Evolutionary conservation across 495 filamentous ascomycete genomes (phyloP).

Genomic region (Halenospora varia): DNA sequence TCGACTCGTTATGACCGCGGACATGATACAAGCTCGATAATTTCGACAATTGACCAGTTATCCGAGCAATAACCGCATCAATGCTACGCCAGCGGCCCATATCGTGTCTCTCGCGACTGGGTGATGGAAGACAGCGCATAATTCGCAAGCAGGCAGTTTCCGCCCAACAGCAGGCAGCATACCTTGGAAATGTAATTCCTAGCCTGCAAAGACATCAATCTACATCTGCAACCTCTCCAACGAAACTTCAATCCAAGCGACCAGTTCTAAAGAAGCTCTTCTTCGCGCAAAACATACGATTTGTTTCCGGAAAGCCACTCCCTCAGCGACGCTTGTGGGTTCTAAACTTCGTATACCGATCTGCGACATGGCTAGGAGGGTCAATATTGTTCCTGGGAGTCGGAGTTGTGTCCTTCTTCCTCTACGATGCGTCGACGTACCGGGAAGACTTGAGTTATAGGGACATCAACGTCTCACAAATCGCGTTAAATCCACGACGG

Average conservation of each 20-base stretch:
- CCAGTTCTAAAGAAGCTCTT: slow-evolving; percentile 5
- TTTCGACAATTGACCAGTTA: background rate
- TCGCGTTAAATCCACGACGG: slow-evolving; percentile 73
- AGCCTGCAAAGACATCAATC: background rate
- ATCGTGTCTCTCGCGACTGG: slow-evolving; percentile 2
- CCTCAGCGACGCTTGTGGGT: slow-evolving; percentile 38
- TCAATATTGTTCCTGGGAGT: slow-evolving; percentile 40
- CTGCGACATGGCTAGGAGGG: slow-evolving; percentile 44
- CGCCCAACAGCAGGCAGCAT: background rate
- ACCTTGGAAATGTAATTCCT: background rate
- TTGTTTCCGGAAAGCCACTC: slow-evolving; percentile 44
- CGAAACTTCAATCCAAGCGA: background rate
- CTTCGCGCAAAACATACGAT: slow-evolving; percentile 7
- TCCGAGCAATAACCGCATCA: slow-evolving; percentile 6
- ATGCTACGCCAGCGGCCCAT: slow-evolving; percentile 19
- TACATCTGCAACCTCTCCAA: background rate
- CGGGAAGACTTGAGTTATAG: slow-evolving; percentile 55
- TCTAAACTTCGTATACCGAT: slow-evolving; percentile 47
- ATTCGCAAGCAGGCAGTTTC: background rate
- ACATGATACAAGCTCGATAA: slow-evolving; percentile 1
- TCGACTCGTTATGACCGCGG: background rate
- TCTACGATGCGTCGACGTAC: slow-evolving; percentile 94
- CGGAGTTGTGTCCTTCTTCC: slow-evolving; percentile 75
- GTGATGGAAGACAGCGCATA: background rate
- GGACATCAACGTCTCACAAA: slow-evolving; percentile 78